Conservation (phyloP, 805 yeast genomes). For the Metschnikowia matae region DNA sequence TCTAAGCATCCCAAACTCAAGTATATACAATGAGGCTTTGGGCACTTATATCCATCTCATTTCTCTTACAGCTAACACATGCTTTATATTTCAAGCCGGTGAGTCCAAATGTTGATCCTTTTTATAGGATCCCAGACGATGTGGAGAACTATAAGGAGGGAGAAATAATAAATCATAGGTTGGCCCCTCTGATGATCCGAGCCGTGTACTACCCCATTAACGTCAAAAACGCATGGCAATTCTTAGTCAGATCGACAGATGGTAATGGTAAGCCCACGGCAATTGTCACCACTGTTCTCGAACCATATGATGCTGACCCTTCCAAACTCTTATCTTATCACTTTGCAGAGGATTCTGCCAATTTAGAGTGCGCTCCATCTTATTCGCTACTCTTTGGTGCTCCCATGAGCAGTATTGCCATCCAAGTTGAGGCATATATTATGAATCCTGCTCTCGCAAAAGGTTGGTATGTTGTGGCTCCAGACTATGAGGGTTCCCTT, state of each 20-base stretch:
- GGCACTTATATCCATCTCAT: neutral
- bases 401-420: constrained; percentile 11
- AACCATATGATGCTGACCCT: constrained; percentile 24
- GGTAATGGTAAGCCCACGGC: constrained; percentile 19
- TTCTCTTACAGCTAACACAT: neutral
- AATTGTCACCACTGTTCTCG: constrained; percentile 20
- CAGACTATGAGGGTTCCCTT: constrained; percentile 35
- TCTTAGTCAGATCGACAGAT: constrained; percentile 22
- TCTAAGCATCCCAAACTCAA: neutral
- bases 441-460: constrained; percentile 16
- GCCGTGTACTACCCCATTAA: constrained; percentile 10
- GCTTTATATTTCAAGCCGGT: neutral
- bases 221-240: constrained; percentile 20
- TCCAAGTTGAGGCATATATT: constrained; percentile 17
- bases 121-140: constrained; percentile 10
- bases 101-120: constrained; percentile 9
- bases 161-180: constrained; percentile 8
- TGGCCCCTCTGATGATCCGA: constrained; percentile 8
- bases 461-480: constrained; percentile 33
- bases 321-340: constrained; percentile 20
- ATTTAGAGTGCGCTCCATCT: constrained; percentile 21
- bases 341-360: constrained; percentile 21
- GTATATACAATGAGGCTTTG: constrained; percentile 1
- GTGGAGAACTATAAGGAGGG: constrained; percentile 7
- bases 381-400: constrained; percentile 18